Evolutionary conservation across 169 alveolate species (phyloP).

Genomic region (Eimeria praecox): DNA sequence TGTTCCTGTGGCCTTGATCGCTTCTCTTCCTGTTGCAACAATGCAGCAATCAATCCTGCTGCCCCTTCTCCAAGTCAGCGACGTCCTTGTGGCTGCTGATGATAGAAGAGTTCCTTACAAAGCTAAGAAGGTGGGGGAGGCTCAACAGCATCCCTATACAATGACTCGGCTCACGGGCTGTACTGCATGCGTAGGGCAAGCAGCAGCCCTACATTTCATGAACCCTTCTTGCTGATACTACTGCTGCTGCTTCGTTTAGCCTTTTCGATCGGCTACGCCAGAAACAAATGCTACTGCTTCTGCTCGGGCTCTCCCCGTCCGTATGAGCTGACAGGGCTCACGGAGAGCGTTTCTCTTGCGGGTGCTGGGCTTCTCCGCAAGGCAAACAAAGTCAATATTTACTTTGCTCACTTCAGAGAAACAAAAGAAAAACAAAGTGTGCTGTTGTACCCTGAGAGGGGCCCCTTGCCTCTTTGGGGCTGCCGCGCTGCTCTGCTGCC

Average conservation of each 20-base stretch:
- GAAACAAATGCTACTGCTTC: background rate
- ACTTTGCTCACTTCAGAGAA: background rate
- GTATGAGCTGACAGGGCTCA: background rate
- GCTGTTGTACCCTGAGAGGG: background rate
- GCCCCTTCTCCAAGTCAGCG: background rate
- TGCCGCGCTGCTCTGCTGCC: constrained; percentile 20
- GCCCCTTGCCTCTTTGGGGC: constrained; percentile 47
- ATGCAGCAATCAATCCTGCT: background rate
- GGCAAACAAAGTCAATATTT: background rate
- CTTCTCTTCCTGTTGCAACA: background rate
- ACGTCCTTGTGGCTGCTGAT: background rate
- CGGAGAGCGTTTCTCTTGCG: background rate
- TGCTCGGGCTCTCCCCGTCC: background rate
- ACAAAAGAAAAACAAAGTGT: background rate
- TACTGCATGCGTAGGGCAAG: background rate
- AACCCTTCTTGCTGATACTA: background rate
- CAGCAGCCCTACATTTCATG: background rate
- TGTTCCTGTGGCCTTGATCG: background rate
- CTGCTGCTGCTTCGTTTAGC: background rate
- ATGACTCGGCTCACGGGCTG: background rate
- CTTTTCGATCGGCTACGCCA: background rate
- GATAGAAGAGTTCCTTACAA: background rate
- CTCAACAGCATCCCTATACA: background rate
- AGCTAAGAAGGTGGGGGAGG: constrained; percentile 16
- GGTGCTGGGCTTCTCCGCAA: background rate